Evolutionary conservation across 176 grass and related monocot species (phyloP), one percentile per base, ranked within the genome.

Genomic region (Musa itinerans): DNA sequence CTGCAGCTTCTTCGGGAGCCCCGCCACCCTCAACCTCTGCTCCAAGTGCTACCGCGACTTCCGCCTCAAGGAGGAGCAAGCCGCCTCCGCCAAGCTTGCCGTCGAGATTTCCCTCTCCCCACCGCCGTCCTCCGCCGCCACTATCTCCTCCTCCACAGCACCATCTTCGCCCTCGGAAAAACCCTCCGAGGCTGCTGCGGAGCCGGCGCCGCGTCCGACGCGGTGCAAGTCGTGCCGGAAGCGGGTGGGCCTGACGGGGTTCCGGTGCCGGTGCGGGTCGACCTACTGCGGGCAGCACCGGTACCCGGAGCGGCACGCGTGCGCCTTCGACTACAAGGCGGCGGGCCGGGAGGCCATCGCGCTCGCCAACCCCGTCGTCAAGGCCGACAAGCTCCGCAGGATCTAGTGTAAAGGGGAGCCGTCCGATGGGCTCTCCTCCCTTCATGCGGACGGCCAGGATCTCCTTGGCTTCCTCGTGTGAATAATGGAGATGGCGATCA

Each of bases 281-380:
- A 89, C 73, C 2, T 83, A 72, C 80, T 86, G 83, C 80, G 72
- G 83, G 21, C 0, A 66, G 54, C 83, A 89, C 83, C 87, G 83
- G 0, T 52, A 83, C 68, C 52, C 51, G 16, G 80, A 85, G n/a
- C 63, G 69, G 26, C 77, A 89, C 63, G 50, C 13, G 1, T 89
- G 83, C 54, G 11, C 2, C 61, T 78, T 81, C 68, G 87, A 89
- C 69, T 86, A 64, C 63, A 86, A 89, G 83, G 29, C 52, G 49
- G 56, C 20, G 9, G 77, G 19, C 8, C 54, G 65, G 2, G 83
- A 80, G 26, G 25, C 71, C 72, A 58, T 86, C 54, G 73, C 71
- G 12, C 48, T 82, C 67, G 78, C 85, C 66, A 89, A 89, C 74
- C 80, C 83, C 2, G 3, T 78, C 0, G 14, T 89, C 27, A 15